Evolutionary conservation across 1,139 yeast species (phyloP).

Genomic region (Yamadazyma jaroonii): DNA sequence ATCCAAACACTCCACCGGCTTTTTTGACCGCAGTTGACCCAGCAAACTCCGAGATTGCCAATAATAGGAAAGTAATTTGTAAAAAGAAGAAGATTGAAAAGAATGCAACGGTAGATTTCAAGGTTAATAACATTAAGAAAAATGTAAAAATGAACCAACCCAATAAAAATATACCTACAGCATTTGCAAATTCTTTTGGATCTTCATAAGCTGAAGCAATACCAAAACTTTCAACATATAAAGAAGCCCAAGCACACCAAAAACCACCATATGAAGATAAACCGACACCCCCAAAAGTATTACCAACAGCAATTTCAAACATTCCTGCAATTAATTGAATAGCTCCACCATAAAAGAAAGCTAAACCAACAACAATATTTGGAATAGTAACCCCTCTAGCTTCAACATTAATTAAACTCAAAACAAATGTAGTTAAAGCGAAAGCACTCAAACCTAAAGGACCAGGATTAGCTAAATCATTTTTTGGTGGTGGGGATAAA

Average conservation of each 20-base stretch:
- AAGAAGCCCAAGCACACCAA: constrained; percentile 83
- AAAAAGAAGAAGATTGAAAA: constrained; percentile 64
- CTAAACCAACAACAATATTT: constrained; percentile 55
- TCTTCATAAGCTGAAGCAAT: constrained; percentile 56
- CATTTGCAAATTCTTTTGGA: constrained; percentile 36
- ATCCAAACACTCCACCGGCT: constrained; percentile 81
- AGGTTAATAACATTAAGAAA: constrained; percentile 61
- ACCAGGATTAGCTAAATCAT: constrained; percentile 83
- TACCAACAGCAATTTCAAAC: constrained; percentile 75
- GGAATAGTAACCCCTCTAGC: constrained; percentile 35
- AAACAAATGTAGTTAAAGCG: constrained; percentile 80
- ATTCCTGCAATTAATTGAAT: constrained; percentile 73
- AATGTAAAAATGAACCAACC: constrained; percentile 84
- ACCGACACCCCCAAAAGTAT: constrained; percentile 90
- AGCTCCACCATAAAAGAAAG: constrained; percentile 84
- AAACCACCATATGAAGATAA: constrained; percentile 82
- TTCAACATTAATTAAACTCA: constrained; percentile 52
- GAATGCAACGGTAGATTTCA: constrained; percentile 79
- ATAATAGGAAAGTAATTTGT: constrained; percentile 63
- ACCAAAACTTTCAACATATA: constrained; percentile 71
- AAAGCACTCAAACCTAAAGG: constrained; percentile 84
- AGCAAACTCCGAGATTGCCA: constrained; percentile 56
- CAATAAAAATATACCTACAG: constrained; percentile 69
- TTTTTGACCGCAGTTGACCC: constrained; percentile 33
- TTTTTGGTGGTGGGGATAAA: constrained; percentile 58